These are phyloP conservation scores for Ustilago sp. DNA, from an alignment of 1,284 basidiomycete genomes.

Conservation along the genomic window DNA sequence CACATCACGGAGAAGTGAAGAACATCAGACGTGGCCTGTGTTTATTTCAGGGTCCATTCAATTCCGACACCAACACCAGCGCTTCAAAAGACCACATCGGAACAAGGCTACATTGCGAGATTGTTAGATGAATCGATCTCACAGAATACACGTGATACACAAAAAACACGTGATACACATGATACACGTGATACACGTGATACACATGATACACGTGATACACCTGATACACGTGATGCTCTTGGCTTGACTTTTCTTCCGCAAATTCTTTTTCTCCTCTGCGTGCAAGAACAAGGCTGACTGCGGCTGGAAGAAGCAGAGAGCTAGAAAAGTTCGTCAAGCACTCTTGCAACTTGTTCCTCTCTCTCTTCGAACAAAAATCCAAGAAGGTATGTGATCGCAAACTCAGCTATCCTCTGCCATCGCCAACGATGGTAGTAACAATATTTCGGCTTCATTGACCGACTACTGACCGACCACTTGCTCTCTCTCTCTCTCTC, in stretches of 20 bases:
- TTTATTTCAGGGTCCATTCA: slow-evolving; percentile 20
- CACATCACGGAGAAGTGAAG: slow-evolving; percentile 14
- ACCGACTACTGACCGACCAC: neutral
- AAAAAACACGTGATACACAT: neutral
- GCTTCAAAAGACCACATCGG: slow-evolving; percentile 23
- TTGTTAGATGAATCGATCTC: slow-evolving; percentile 11
- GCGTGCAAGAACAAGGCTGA: neutral
- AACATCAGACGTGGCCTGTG: neutral
- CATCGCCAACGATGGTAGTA: neutral
- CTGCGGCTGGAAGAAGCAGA: neutral
- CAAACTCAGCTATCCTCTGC: slow-evolving; percentile 6
- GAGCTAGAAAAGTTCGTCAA: slow-evolving; percentile 28
- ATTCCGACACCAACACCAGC: neutral
- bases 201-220: too few species aligned
- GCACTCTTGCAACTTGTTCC: slow-evolving; percentile 18
- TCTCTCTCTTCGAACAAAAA: slow-evolving; percentile 56
- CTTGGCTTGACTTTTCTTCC: slow-evolving; percentile 1
- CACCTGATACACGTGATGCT: slow-evolving; percentile 8
- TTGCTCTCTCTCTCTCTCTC: neutral
- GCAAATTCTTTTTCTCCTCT: slow-evolving; percentile 10
- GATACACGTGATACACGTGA: too few species aligned
- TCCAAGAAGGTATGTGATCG: slow-evolving; percentile 52
- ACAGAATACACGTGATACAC: slow-evolving; percentile 6
- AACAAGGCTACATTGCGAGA: neutral
- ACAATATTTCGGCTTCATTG: neutral